Base-by-base conservation (phyloP, 2,329 filamentous ascomycete genomes). In the Colletotrichum siamense region DNA sequence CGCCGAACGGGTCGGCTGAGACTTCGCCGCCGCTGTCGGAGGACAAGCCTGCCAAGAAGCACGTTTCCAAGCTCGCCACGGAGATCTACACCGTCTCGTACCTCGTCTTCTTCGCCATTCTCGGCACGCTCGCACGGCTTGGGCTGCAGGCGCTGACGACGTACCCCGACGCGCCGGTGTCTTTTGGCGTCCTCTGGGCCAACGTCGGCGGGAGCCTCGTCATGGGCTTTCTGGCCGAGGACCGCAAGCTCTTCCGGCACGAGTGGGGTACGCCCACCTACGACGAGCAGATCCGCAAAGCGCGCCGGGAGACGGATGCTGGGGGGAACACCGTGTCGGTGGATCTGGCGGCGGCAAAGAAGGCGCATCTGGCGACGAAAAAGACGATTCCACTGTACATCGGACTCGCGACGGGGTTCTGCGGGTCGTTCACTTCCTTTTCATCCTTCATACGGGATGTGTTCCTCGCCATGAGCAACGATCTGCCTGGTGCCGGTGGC, bases 321-420 rank as follows among this genome's bases (percentile, higher is more conserved):
- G 85, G 89, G 24, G 87, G 87, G 36, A 84, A 81, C 10, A 75
- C 79, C 18, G 65, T 65, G 52, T 70, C 73, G 69, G 78, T 85
- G 18, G 85, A 89, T 71, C 79, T 88, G 6, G 82, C 83, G 8
- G 86, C 87, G 4, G 88, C 87, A 6, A 90, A 89, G 79, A 91
- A 93, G 81, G 88, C 88, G 2, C 91, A 94, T 81, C 83, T 90
- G 49, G 88, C 92, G 7, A 86, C 88, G 32, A 98, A 98, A 83
- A 98, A 98, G 87, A 95, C 94, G 0, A 94, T 98, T 32, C 96
- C 96, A 0, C 88, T 98, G 1, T 98, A 98, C 82, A 94, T 98
- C 75, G 96, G 95, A 67, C 91, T 98, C 8, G 92, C 95, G 0
- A 98, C 94, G 0, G 96, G 94, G 13, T 97, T 97, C 84, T 98